phyloP scores from a whole-genome alignment of 805 yeast genomes.

The Pichia manshurica region DNA sequence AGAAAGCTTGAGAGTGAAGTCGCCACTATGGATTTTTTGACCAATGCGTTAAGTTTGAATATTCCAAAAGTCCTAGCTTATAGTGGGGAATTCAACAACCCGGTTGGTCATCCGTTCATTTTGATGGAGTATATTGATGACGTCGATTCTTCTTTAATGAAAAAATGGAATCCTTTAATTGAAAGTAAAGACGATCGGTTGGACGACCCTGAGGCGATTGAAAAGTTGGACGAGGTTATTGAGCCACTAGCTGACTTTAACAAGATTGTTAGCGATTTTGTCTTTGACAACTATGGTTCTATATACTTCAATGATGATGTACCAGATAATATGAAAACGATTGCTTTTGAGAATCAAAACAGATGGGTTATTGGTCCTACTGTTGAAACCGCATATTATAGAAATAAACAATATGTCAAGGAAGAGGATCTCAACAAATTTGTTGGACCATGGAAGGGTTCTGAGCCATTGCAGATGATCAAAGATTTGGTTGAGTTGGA shows the following conservation, averaged over 20 bases:
- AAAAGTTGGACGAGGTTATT: slow-evolving; percentile 53
- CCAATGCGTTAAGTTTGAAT: slow-evolving; percentile 54
- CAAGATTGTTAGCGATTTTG: slow-evolving; percentile 32
- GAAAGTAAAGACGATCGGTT: slow-evolving; percentile 39
- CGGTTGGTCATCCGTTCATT: slow-evolving; percentile 67
- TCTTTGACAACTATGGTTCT: slow-evolving; percentile 74
- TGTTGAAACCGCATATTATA: slow-evolving; percentile 72
- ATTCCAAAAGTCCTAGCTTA: slow-evolving; percentile 73
- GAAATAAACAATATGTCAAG: slow-evolving; percentile 52
- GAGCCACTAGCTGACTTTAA: slow-evolving; percentile 59
- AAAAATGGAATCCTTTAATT: slow-evolving; percentile 80
- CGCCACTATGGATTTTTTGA: slow-evolving; percentile 84
- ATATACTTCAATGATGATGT: slow-evolving; percentile 74
- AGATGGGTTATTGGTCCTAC: slow-evolving; percentile 94
- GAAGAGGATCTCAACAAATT: slow-evolving; percentile 42
- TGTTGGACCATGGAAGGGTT: slow-evolving; percentile 74
- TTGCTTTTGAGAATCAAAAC: slow-evolving; percentile 58
- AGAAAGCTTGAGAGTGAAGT: slow-evolving; percentile 80
- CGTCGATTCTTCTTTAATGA: slow-evolving; percentile 62
- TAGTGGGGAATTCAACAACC: slow-evolving; percentile 56
- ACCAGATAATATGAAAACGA: slow-evolving; percentile 24
- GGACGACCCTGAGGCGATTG: slow-evolving; percentile 43
- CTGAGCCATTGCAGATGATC: slow-evolving; percentile 57
- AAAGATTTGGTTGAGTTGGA: slow-evolving; percentile 61
- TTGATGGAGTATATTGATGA: slow-evolving; percentile 79